Evolutionary conservation across 345 rosid species (phyloP), one percentile per base, ranked within the genome.

Genomic region (Schrenkiella parvula): DNA sequence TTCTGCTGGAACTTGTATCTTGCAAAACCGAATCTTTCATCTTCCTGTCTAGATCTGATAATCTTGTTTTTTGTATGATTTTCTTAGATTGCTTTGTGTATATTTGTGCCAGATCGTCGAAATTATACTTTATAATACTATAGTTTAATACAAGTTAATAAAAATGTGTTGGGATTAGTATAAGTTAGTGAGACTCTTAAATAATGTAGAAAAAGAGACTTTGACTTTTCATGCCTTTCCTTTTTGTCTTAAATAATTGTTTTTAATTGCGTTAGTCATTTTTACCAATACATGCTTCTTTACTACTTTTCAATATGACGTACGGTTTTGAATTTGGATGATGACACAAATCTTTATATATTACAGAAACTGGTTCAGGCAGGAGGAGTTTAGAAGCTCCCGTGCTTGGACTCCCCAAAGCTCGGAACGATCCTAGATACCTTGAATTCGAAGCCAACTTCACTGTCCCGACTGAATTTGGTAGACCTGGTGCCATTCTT

Each of bases 401-500:
- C 0, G 84, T 83, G 43, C 88, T 92, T 0, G 90, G 97, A 88
- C 54, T 85, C 57, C 89, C 91, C 5, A 83, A 85, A 80, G 80
- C 85, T 25, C 54, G 80, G 32, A 82, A 80, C 19, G 74, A 84
- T 71, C 50, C 71, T 10, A 77, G 84, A 71, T 77, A 79, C 59
- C 81, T 83, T 4, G 83, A 89, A 68, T 91, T 91, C 72, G 84
- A 84, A 41, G 95, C 96, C 8, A 83, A 84, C 50, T 84, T 93
- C 58, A 78, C 72, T 0, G 84, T 93, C 42, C 90, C 95, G 0
- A 52, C 43, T 10, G 90, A 89, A 37, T 93, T 93, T 54, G 97
- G 98, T 39, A 82, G 61, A 66, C 95, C 96, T 3, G 96, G 92
- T 19, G 97, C 96, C 12, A 64, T 93, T 62, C 86, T 88, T 21